Percentiles rank a stretch among this genome's conserved stretches.
phyloP scores from a whole-genome alignment of 2,329 filamentous ascomycete genomes.

The Cladosporium sp. region DNA sequence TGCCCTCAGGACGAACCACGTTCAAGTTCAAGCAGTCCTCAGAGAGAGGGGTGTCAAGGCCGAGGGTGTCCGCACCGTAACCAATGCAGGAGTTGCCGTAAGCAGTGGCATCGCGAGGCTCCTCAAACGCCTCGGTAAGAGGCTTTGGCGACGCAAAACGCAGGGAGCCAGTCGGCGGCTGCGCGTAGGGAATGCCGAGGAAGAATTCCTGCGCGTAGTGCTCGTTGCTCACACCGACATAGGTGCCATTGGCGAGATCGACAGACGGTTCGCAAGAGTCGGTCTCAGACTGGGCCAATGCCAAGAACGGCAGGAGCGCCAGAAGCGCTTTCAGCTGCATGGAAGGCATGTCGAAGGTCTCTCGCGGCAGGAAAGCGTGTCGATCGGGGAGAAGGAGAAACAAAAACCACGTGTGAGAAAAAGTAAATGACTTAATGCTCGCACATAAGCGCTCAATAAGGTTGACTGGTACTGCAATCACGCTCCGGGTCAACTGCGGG shows the following conservation, averaged over 20 bases:
- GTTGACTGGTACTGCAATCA: too few species aligned
- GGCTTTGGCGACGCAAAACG: conserved; percentile 25
- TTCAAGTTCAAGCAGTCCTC: conserved; percentile 58
- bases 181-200: conserved; percentile 32
- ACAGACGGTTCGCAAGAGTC: conserved; percentile 3
- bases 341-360: neutral
- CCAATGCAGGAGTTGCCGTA: conserved; percentile 30
- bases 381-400: conserved; percentile 6
- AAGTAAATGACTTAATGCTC: too few species aligned
- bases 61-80: conserved; percentile 15
- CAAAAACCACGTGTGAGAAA: neutral
- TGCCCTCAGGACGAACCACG: conserved; percentile 42
- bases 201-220: conserved; percentile 34
- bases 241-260: conserved; percentile 3
- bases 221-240: conserved; percentile 10
- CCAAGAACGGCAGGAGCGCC: conserved; percentile 4
- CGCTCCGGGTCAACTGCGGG: too few species aligned
- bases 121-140: conserved; percentile 3
- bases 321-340: neutral
- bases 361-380: neutral
- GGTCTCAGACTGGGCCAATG: neutral
- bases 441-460: too few species aligned
- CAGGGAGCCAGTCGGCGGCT: conserved; percentile 28
- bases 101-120: conserved; percentile 21
- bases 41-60: conserved; percentile 1